Evolutionary conservation across 495 filamentous ascomycete species (phyloP).

Genomic region (Hypoxylon rickii): DNA sequence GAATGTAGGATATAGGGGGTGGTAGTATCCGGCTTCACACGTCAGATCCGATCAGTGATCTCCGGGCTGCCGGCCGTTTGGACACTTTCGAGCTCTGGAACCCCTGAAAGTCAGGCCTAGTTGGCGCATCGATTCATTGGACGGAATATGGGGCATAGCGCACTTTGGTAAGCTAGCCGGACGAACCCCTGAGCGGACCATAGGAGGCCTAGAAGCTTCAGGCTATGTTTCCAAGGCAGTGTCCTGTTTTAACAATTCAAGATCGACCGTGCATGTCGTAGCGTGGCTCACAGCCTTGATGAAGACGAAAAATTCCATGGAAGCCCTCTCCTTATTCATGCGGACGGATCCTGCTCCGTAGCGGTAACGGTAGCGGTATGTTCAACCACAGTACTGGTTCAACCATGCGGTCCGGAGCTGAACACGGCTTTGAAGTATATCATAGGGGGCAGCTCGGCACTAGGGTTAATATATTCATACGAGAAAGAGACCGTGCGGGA

Average conservation of each 20-base stretch:
- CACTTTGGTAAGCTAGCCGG: constrained; percentile 3
- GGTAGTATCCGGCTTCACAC: constrained; percentile 25
- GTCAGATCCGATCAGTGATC: constrained; percentile 37
- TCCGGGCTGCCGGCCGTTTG: constrained; percentile 28
- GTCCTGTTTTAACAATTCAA: constrained; percentile 12
- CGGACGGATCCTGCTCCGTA: constrained; percentile 3
- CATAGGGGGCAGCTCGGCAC: not conserved
- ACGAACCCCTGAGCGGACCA: constrained; percentile 22
- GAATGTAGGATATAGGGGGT: constrained; percentile 29
- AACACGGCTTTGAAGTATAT: constrained; percentile 15
- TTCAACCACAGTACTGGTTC: too few relatives aligned
- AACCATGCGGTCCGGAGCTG: constrained; percentile 8
- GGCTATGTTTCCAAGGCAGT: constrained; percentile 12
- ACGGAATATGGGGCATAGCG: constrained; percentile 16
- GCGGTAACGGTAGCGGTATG: too few relatives aligned
- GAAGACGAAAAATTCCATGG: constrained; percentile 9
- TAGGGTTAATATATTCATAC: constrained; percentile 17
- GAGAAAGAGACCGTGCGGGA: constrained; percentile 1
- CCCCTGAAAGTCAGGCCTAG: constrained; percentile 22
- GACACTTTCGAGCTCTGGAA: constrained; percentile 5
- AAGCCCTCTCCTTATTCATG: not conserved
- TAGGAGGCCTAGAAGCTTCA: constrained; percentile 15
- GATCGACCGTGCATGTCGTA: constrained; percentile 23
- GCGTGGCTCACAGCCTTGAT: constrained; percentile 5
- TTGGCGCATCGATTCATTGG: constrained; percentile 20